Base-by-base conservation (phyloP, 805 yeast species). In the Starmerella riodocensis region DNA sequence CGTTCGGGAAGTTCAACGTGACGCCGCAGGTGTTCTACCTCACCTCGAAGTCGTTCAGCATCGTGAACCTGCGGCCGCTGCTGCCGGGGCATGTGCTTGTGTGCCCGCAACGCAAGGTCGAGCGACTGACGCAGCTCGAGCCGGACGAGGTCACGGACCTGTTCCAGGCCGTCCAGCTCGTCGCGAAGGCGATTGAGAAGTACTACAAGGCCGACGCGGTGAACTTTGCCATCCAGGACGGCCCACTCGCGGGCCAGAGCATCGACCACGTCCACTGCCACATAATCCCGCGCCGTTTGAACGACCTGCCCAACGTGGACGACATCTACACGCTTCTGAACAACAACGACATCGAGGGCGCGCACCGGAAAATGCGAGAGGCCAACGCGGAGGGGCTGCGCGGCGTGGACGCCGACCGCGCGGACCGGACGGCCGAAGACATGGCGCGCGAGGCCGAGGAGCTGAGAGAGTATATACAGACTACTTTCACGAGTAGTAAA, bases 251-350 rank as follows among this genome's bases (percentile, higher is more conserved):
- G 1, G 98, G 98, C 3, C 98, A 91, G 56, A 73, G 86, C n/a
- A 77, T 91, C 2, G 94, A 96, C 4, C 98, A 91, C 59, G 67
- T 88, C 22, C 98, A 91, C 58, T 79, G 94, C 17, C 99, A 91
- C 57, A 62, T 91, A 16, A 85, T 91, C 17, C 99, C 99, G 6
- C 67, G 99, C 29, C 66, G 64, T 36, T 47, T 57, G 11, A 57
- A 66, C 33, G 78, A 75, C 43, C 59, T 73, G 34, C 63, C 64
- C 4, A 77, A 79, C 52, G 84, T 84, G 1, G 94, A 83, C 55
- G 76, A 72, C 29, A 69, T 91, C 23, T 84, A 91, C 56, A 63
- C 62, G n/a, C 59, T 66, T 49, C 56, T 91, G 36, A 85, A 83
- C 42, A 52, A 60, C 4, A 51, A 63, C 37, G 78, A 76, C 43